These are phyloP conservation scores for Trichosporon faecale DNA, from an alignment of 1,284 basidiomycete genomes.

Conservation along the genomic window DNA sequence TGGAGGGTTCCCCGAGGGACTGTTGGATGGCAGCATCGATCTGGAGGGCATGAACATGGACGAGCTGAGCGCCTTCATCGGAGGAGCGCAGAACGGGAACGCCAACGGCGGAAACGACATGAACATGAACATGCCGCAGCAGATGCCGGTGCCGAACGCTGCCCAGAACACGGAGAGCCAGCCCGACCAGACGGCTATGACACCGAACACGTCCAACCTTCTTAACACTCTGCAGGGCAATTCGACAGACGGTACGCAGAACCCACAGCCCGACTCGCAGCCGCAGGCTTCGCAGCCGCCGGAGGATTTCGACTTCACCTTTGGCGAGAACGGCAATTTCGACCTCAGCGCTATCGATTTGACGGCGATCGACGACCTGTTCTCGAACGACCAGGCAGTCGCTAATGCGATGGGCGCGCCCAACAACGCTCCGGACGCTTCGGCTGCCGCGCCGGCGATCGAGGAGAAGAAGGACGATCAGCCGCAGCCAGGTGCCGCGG, in stretches of 20 bases:
- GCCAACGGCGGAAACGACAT: constrained; percentile 1
- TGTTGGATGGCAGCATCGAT: constrained; percentile 21
- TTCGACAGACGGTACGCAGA: neutral
- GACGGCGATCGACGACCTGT: constrained; percentile 20
- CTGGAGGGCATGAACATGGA: constrained; percentile 25
- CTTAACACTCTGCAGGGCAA: constrained; percentile 17
- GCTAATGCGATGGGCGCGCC: neutral
- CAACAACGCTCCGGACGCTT: neutral
- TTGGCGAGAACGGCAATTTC: constrained; percentile 15
- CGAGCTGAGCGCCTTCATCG: constrained; percentile 31
- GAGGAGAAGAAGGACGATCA: constrained; percentile 9
- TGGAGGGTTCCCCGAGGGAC: constrained; percentile 10
- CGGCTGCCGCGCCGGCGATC: neutral
- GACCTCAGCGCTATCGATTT: constrained; percentile 23
- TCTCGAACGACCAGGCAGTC: constrained; percentile 8
- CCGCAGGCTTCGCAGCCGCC: neutral
- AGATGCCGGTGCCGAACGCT: neutral
- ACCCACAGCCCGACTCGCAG: neutral
- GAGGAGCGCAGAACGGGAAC: constrained; percentile 14
- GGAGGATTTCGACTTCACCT: constrained; percentile 17
- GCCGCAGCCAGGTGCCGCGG: neutral
- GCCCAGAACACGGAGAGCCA: neutral
- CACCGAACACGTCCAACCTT: constrained; percentile 25
- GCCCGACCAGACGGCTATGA: constrained; percentile 18
- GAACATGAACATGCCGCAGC: neutral